Percentiles rank a stretch among this genome's conserved stretches.
These are phyloP conservation scores for Cyberlindnera meyerae DNA, from an alignment of 805 yeast species.

Conservation along the genomic window DNA sequence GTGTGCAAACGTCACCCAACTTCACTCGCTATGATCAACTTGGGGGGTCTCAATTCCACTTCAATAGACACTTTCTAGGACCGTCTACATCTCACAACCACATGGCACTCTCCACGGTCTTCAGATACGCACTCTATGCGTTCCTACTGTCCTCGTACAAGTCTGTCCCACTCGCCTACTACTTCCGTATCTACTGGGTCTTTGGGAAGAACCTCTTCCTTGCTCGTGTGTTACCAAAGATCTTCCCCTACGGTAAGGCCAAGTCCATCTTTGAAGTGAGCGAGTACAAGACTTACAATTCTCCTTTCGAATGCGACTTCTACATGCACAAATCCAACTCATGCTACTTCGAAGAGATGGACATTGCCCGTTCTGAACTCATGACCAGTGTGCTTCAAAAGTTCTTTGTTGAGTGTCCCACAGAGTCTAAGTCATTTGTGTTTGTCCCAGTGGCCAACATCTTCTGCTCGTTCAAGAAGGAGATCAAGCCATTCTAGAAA, in stretches of 20 bases:
- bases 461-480: conserved; percentile 61
- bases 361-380: conserved; percentile 66
- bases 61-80: no score
- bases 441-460: conserved; percentile 78
- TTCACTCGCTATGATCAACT: no score
- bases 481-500: conserved; percentile 60
- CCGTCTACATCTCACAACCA: no score
- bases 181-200: conserved; percentile 52
- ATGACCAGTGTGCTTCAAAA: conserved; percentile 54
- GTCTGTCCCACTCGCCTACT: conserved; percentile 63
- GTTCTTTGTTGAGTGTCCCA: conserved; percentile 43
- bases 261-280: conserved; percentile 37
- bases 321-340: conserved; percentile 85
- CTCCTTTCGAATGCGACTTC: conserved; percentile 79
- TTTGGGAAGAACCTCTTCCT: conserved; percentile 38
- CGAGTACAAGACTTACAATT: conserved; percentile 48
- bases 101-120: conserved; percentile 1
- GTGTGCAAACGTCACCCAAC: no score
- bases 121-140: conserved; percentile 7
- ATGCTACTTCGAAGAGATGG: conserved; percentile 78
- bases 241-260: conserved; percentile 11
- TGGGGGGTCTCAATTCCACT: no score
- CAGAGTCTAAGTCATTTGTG: conserved; percentile 32
- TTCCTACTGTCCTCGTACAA: conserved; percentile 46
- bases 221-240: conserved; percentile 25